phyloP scores from a whole-genome alignment of 495 filamentous ascomycete genomes.

The Penicillium subrubescens region DNA sequence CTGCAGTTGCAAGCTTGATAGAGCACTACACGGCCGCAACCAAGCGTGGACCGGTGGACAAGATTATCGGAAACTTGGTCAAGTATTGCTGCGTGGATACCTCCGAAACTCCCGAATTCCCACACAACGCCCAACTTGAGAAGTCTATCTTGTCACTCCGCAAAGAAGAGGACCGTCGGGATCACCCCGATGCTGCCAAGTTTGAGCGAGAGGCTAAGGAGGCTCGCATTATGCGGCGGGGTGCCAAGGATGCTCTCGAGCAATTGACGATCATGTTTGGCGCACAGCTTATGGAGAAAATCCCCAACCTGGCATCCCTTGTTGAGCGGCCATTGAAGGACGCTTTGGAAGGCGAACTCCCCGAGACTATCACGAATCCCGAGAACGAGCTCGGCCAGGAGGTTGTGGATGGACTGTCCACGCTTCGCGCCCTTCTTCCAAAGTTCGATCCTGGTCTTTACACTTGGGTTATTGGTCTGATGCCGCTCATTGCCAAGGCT shows the following conservation, averaged over 20 bases:
- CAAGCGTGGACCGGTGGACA: conserved; percentile 81
- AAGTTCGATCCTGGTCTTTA: conserved; percentile 75
- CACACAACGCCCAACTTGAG: conserved; percentile 70
- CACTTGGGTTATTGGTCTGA: conserved; percentile 73
- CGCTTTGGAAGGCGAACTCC: conserved; percentile 74
- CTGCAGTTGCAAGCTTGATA: conserved; percentile 80
- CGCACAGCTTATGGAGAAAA: conserved; percentile 67
- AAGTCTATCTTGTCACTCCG: conserved; percentile 84
- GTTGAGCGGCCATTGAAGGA: conserved; percentile 78
- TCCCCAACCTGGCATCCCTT: conserved; percentile 75
- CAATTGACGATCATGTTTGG: conserved; percentile 81
- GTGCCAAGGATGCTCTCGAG: conserved; percentile 93
- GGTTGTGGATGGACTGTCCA: conserved; percentile 90
- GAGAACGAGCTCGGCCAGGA: conserved; percentile 79
- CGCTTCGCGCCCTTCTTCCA: conserved; percentile 84
- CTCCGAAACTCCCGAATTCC: conserved; percentile 95
- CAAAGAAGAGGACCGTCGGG: conserved; percentile 95
- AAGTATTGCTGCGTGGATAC: conserved; percentile 98
- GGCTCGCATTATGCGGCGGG: conserved; percentile 84
- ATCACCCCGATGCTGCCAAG: conserved; percentile 84
- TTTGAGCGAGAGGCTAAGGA: conserved; percentile 84
- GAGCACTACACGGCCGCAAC: conserved; percentile 76
- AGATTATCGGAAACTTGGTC: conserved; percentile 89
- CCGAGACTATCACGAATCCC: conserved; percentile 66
- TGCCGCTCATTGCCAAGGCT: conserved; percentile 85